Base-by-base conservation (phyloP, 2,329 filamentous ascomycete genomes). In the Boeremia exigua region DNA sequence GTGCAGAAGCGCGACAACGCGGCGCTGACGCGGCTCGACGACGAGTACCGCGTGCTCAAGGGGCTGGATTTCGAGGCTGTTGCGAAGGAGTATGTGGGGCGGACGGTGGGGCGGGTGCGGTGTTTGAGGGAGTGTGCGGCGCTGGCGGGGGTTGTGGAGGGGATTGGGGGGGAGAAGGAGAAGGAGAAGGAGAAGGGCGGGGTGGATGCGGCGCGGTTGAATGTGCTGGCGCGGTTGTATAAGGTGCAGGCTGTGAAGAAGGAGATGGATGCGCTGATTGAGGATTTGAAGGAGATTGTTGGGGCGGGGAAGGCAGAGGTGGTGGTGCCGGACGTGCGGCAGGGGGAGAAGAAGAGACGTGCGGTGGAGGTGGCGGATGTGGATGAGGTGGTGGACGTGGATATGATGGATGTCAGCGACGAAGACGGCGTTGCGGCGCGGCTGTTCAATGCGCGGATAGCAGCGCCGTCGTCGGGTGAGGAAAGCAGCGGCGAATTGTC, bases 21-120 rank as follows among this genome's bases (percentile, higher is more conserved):
- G 23, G 75, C 86, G 67, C 77, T 84, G 19, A 77, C 79, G 54
- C 80, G 89, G 17, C 77, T 93, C 29, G 84, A 90, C 59, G 82
- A 83, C 30, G 90, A 88, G 67, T 81, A 86, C 39, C 74, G 78
- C 39, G 81, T 81, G 19, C 70, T 87, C 47, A 88, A 88, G 78
- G 81, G 70, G 7, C 76, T 88, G 34, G 79, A 87, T 60, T 71
- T 83, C 15, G 69, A 75, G 5, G 69, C 69, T 25, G 78, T 79
- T 1, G 84, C 84, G 2, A 77, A 82, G 59, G 78, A 80, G 61
- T 81, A 86, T 61, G 71, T 88, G 14, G 78, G 82, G 63, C 86
- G 85, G 69, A 81, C 82, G 42, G 73, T 87, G 29, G 67, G 77
- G 42, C 85, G 81, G 66, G 83, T 82, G 45, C 88, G 87, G 69